phyloP scores from a whole-genome alignment of 2,329 filamentous ascomycete species.

The Grosmannia penicillata region DNA sequence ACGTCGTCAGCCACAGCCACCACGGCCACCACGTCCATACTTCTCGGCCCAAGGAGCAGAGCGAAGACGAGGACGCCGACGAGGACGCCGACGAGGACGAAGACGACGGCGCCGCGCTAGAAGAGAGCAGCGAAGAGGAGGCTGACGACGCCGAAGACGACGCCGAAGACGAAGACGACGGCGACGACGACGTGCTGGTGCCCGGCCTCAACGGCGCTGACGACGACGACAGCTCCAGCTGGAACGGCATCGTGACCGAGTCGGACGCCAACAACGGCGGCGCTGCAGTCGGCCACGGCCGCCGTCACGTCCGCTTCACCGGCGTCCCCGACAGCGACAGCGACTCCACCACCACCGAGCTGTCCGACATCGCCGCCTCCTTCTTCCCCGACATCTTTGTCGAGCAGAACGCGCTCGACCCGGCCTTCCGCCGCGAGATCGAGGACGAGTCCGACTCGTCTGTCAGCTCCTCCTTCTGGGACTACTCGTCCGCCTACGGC shows the following conservation, averaged over 20 bases:
- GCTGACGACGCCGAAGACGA: slow-evolving; percentile 23
- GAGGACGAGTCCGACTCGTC: slow-evolving; percentile 49
- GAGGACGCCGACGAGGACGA: slow-evolving; percentile 21
- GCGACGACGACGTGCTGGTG: slow-evolving; percentile 22
- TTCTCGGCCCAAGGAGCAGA: slow-evolving; percentile 28
- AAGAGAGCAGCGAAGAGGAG: slow-evolving; percentile 23
- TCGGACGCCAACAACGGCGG: slow-evolving; percentile 15
- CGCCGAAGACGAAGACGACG: slow-evolving; percentile 23
- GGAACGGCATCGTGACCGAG: slow-evolving; percentile 29
- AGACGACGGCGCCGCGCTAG: slow-evolving; percentile 24
- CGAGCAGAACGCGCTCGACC: slow-evolving; percentile 58
- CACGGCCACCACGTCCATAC: slow-evolving; percentile 19
- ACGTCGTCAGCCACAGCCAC: too few species aligned
- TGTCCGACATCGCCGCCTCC: slow-evolving; percentile 44
- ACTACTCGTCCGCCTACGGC: slow-evolving; percentile 35
- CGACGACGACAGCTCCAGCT: slow-evolving; percentile 20
- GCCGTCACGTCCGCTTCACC: slow-evolving; percentile 59
- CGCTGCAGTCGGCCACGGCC: slow-evolving; percentile 11
- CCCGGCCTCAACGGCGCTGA: slow-evolving; percentile 24
- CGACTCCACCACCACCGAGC: slow-evolving; percentile 40
- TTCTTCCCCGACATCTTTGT: slow-evolving; percentile 70
- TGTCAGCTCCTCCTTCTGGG: slow-evolving; percentile 47
- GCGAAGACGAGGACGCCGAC: slow-evolving; percentile 16
- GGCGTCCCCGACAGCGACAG: slow-evolving; percentile 52
- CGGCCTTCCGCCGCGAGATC: slow-evolving; percentile 57